Conservation (phyloP, 202 grass and related monocot genomes). For the Panicum virgatum region DNA sequence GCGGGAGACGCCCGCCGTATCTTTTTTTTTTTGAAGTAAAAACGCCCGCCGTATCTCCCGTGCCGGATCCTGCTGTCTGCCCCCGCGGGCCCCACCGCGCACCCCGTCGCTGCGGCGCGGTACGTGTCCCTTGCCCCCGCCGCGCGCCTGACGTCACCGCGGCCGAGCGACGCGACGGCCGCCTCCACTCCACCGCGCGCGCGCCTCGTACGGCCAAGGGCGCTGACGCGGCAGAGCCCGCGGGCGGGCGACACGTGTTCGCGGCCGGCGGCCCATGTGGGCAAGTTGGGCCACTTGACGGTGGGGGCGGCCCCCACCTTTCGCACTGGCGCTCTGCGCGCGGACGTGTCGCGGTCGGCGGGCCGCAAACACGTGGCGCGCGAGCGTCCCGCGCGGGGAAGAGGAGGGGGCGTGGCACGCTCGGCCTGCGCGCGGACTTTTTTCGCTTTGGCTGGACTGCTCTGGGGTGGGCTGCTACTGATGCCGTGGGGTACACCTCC, state of each 20-base stretch:
- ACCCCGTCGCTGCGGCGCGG: not conserved
- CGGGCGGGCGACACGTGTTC: constrained; percentile 35
- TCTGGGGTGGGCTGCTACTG: not conserved
- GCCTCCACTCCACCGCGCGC: not conserved
- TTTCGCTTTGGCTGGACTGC: not conserved
- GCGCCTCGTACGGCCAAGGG: not conserved
- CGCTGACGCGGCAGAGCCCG: not conserved
- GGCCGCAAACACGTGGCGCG: constrained; percentile 41
- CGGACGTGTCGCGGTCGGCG: constrained; percentile 37
- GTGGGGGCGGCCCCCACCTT: not conserved
- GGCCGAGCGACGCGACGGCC: too few species aligned
- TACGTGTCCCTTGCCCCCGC: not conserved
- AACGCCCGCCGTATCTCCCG: not conserved
- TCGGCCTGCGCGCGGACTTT: not conserved
- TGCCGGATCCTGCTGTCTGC: not conserved
- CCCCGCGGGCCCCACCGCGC: not conserved
- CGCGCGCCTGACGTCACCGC: not conserved
- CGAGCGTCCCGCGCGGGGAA: constrained; percentile 15
- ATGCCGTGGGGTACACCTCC: not conserved
- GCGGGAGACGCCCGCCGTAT: too few species aligned
- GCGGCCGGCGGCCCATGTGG: constrained; percentile 1
- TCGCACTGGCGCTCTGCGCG: not conserved
- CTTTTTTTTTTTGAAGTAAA: too few species aligned
- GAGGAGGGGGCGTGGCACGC: not conserved
- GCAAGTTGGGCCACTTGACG: constrained; percentile 51